Conservation (phyloP, 331 rosid genomes). For the Acacia concinna region DNA sequence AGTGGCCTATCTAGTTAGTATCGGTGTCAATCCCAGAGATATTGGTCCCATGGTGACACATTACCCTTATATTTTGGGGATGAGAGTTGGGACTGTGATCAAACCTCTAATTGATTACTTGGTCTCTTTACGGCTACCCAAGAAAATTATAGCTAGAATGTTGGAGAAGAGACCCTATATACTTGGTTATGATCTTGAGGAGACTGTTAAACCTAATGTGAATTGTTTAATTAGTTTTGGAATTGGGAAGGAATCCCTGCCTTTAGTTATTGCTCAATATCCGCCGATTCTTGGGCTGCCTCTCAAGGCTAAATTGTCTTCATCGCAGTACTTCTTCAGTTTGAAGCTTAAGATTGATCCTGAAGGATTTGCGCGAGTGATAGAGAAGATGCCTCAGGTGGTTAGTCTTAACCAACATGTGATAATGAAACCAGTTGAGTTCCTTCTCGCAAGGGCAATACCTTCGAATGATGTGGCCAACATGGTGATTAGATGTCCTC, state of each 20-base stretch:
- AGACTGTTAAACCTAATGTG: constrained; percentile 75
- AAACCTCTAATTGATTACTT: constrained; percentile 72
- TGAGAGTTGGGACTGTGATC: constrained; percentile 89
- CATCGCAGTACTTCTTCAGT: constrained; percentile 48
- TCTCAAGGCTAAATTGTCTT: constrained; percentile 34
- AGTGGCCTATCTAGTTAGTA: constrained; percentile 83
- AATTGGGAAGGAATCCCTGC: constrained; percentile 6
- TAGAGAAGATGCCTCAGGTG: constrained; percentile 54
- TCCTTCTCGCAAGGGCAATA: constrained; percentile 42
- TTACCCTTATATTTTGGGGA: constrained; percentile 76
- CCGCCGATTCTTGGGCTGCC: constrained; percentile 18
- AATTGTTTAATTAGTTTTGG: constrained; percentile 55
- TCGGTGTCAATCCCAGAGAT: constrained; percentile 82
- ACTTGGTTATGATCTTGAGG: constrained; percentile 73
- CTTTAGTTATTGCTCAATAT: constrained; percentile 16
- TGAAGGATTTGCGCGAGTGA: constrained; percentile 47
- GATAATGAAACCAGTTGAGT: constrained; percentile 49
- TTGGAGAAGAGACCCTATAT: constrained; percentile 79
- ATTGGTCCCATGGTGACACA: constrained; percentile 92
- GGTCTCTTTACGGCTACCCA: constrained; percentile 64
- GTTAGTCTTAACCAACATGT: constrained; percentile 50
- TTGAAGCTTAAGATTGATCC: constrained; percentile 54
- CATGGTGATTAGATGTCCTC: constrained; percentile 50
- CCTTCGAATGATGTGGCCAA: constrained; percentile 36
- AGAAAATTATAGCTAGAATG: constrained; percentile 75